A percentile compares a stretch with the other conserved stretches of the same genome.
Conservation (phyloP, 129 eudicot species). For the Apium graveolens region DNA sequence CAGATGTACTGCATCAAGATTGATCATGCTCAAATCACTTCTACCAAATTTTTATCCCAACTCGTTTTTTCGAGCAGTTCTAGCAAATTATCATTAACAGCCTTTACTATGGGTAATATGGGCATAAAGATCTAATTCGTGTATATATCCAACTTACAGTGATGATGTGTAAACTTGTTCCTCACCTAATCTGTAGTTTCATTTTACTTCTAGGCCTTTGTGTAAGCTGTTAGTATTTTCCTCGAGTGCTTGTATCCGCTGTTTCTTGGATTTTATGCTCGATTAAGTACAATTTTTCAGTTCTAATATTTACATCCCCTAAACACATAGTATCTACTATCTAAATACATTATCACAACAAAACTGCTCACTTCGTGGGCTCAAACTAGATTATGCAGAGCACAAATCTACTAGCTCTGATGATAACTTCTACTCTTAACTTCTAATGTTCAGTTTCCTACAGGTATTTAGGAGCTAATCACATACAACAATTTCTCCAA, state of each 20-base stretch:
- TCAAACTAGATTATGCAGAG: conserved; percentile 5
- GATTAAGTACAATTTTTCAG: background rate
- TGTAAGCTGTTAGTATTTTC: background rate
- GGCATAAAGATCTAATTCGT: too few species aligned
- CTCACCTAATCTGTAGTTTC: too few species aligned
- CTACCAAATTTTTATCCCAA: too few species aligned
- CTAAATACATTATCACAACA: background rate
- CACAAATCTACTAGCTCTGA: background rate
- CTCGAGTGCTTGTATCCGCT: background rate
- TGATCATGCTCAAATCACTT: too few species aligned
- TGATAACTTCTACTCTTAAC: background rate
- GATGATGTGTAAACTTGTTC: too few species aligned
- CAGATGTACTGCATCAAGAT: too few species aligned
- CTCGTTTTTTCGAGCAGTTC: too few species aligned
- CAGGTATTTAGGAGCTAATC: background rate
- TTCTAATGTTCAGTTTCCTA: background rate
- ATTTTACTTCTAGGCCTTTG: too few species aligned
- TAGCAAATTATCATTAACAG: too few species aligned
- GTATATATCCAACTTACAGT: too few species aligned
- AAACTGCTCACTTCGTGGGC: background rate
- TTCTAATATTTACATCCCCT: background rate
- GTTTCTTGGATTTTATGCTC: background rate
- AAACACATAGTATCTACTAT: background rate
- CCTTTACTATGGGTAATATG: too few species aligned
- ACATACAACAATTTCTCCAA: background rate